Base-by-base conservation (phyloP, 805 yeast genomes). In the Nakazawaea siamensis region DNA sequence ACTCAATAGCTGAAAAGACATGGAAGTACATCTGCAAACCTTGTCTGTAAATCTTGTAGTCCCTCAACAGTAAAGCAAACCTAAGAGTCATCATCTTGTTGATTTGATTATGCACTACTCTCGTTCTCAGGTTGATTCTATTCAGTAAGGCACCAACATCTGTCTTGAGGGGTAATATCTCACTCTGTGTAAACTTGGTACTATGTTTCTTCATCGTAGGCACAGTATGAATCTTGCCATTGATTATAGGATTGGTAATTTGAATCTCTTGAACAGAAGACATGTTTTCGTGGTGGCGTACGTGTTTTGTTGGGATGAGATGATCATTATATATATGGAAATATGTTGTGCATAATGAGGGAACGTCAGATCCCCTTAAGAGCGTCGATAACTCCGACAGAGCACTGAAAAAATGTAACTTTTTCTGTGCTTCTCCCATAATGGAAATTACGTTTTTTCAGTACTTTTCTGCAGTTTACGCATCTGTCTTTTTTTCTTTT, bases 141-240 rank as follows among this genome's bases (percentile, higher is more conserved):
- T 85, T 85, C 31, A 78, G 94, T 34, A 84, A 62, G 5, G 94
- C 94, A 18, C 88, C 94, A 13, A 77, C 60, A 51, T 84, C 94
- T n/a, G 72, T 70, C 37, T 80, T 79, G n/a, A 74, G 66, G 2
- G 95, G 95, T 21, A 84, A 68, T 23, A 78, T 70, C 50, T 77
- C 83, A n/a, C 53, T 47, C 38, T 62, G 58, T 6, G 44, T 16
- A 24, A 44, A 35, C 24, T 28, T 42, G 23, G 38, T 28, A n/a
- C 18, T 27, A n/a, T n/a, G n/a, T 20, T 7, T 20, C 10, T 7
- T 20, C 23, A 20, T 20, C 7, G 23, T 20, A n/a, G n/a, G n/a
- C n/a, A n/a, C n/a, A n/a, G n/a, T n/a, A n/a, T n/a, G n/a, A n/a
- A n/a, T n/a, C n/a, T n/a, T n/a, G n/a, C n/a, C n/a, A n/a, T n/a